Base-by-base conservation (phyloP, 2,329 filamentous ascomycete species). In the Rhinocladiella mackenziei region DNA sequence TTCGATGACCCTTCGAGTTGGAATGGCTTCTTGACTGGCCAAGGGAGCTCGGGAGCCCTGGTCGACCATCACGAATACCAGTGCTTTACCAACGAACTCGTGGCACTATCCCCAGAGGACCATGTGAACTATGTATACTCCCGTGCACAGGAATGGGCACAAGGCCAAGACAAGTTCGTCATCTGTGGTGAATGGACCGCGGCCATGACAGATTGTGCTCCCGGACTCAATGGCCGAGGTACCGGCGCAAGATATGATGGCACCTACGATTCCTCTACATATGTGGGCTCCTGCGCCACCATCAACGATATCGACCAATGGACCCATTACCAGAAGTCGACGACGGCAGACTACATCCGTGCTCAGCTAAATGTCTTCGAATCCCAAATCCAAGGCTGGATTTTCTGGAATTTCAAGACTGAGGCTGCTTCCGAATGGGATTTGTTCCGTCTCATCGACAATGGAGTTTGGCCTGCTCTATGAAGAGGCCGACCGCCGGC, bases 61-160 rank as follows among this genome's bases (percentile, higher is more conserved):
- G 63, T 86, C 50, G 82, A 86, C 57, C 79, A 81, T 45, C 82
- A 86, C 59, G 78, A 84, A 58, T 86, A 85, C 59, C 76, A 84
- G 59, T 70, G 80, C 45, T 84, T 84, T 63, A 71, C 68, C 47
- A 62, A 71, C 17, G 66, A 64, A 0, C 65, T 76, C 19, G 64
- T 82, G 20, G 67, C 69, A 15, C 62, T 76, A 60, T 62, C 67
- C 25, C 71, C 72, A 3, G 65, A 67, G 52, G 59, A 76, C 43
- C 82, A 85, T 53, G 64, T 76, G 26, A 63, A 73, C 45, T 63
- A 66, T 19, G 78, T 76, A 39, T 85, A 81, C 65, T 69, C 67
- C 39, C 73, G 75, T 53, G 71, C 70, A 2, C 59, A 62, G 2
- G 58, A 63, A 5, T 78, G 78, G 50, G 57, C 71, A 46, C 60